Evolutionary conservation across 345 rosid species (phyloP).

Genomic region (Sapria himalayana): DNA sequence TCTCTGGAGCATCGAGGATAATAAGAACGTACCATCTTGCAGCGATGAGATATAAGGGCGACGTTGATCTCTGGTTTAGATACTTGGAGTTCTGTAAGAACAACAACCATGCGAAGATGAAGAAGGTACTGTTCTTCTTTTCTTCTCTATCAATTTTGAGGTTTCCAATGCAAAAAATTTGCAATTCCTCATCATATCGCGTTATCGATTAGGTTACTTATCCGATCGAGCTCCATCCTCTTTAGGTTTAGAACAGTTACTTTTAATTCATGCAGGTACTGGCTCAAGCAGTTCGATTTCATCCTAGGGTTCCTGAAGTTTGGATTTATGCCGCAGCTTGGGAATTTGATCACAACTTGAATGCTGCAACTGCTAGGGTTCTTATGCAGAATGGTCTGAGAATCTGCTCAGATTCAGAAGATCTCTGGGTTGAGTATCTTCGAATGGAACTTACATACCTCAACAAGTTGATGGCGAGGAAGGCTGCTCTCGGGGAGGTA

Average conservation of each 20-base stretch:
- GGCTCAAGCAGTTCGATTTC: slow-evolving; percentile 71
- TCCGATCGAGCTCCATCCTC: too few relatives aligned
- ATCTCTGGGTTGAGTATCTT: slow-evolving; percentile 83
- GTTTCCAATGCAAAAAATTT: slow-evolving; percentile 1
- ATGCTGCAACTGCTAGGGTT: slow-evolving; percentile 68
- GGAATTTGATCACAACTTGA: slow-evolving; percentile 74
- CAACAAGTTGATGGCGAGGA: slow-evolving; percentile 66
- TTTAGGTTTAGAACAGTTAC: too few relatives aligned
- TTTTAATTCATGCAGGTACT: too few relatives aligned
- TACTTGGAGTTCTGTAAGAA: slow-evolving; percentile 65
- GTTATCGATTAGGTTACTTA: too few relatives aligned
- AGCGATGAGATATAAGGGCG: slow-evolving; percentile 63
- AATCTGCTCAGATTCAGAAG: slow-evolving; percentile 55
- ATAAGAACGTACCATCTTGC: slow-evolving; percentile 53
- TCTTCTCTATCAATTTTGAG: background rate
- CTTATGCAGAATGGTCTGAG: slow-evolving; percentile 83
- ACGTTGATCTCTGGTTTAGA: slow-evolving; percentile 62
- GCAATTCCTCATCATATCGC: too few relatives aligned
- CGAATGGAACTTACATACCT: slow-evolving; percentile 80
- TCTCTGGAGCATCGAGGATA: slow-evolving; percentile 41
- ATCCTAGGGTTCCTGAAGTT: slow-evolving; percentile 60
- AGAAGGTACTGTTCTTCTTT: slow-evolving; percentile 28
- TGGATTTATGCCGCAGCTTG: slow-evolving; percentile 98
- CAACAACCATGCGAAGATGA: slow-evolving; percentile 67
- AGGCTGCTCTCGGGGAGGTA: slow-evolving; percentile 63